A percentile compares a stretch with the other conserved stretches of the same genome.
Evolutionary conservation across 169 alveolate species (phyloP).

Genomic region (Plasmodium coatneyi): DNA sequence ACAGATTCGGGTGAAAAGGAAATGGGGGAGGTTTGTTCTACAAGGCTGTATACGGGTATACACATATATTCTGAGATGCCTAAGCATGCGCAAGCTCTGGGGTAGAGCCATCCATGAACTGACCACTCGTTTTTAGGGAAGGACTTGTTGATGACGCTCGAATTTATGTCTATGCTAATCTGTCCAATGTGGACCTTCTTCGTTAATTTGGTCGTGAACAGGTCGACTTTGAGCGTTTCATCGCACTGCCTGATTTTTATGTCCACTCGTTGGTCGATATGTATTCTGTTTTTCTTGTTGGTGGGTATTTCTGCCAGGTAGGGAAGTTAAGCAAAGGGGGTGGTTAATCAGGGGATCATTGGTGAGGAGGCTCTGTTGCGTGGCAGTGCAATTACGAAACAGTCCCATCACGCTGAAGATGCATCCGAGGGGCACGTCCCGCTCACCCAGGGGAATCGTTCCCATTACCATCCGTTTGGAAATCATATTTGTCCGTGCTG

Average conservation of each 20-base stretch:
- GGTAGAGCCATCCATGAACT: background rate
- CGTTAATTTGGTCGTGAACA: conserved; percentile 71
- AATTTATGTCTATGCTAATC: conserved; percentile 59
- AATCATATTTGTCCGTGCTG: conserved; percentile 71
- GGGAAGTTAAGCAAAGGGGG: background rate
- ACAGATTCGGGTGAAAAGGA: background rate
- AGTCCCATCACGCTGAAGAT: background rate
- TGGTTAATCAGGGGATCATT: background rate
- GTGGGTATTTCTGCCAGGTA: conserved; percentile 36
- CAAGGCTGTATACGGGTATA: background rate
- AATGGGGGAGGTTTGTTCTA: background rate
- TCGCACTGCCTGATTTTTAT: conserved; percentile 75
- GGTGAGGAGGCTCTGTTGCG: background rate
- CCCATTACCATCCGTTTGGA: conserved; percentile 70
- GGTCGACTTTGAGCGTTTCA: conserved; percentile 38
- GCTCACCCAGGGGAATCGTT: background rate
- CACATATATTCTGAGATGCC: background rate
- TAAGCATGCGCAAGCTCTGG: background rate
- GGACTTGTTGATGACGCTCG: conserved; percentile 43
- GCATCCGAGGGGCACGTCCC: background rate
- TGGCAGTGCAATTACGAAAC: background rate
- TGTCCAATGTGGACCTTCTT: conserved; percentile 73
- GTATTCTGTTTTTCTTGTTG: conserved; percentile 71
- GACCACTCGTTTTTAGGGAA: conserved; percentile 75
- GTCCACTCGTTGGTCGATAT: conserved; percentile 57